Percentiles rank a stretch among this genome's conserved stretches.
These are phyloP conservation scores for Tricholoma sp. DNA, from an alignment of 768 basidiomycete species.

Conservation along the genomic window DNA sequence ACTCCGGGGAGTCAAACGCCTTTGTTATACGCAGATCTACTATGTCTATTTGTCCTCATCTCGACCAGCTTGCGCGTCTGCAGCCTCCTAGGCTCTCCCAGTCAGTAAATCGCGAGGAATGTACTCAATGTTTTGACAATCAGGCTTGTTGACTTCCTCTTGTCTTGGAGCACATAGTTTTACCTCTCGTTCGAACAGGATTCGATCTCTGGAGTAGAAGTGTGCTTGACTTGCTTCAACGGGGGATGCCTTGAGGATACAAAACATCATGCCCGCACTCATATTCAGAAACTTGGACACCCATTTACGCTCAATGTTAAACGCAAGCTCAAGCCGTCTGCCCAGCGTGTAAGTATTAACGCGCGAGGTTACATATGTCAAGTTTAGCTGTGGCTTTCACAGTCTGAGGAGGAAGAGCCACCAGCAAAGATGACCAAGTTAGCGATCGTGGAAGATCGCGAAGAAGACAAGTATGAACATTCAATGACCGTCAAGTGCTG, in stretches of 20 bases:
- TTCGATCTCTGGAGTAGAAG: slow-evolving; percentile 69
- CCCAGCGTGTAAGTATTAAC: slow-evolving; percentile 54
- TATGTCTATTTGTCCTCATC: slow-evolving; percentile 51
- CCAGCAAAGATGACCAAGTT: slow-evolving; percentile 88
- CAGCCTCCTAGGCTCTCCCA: slow-evolving; percentile 60
- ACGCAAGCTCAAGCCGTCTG: slow-evolving; percentile 59
- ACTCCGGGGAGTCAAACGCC: neutral
- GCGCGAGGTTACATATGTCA: neutral
- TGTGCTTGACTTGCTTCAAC: slow-evolving; percentile 92
- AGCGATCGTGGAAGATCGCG: slow-evolving; percentile 80
- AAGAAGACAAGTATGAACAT: slow-evolving; percentile 84
- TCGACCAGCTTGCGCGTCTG: slow-evolving; percentile 42
- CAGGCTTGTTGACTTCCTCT: slow-evolving; percentile 48
- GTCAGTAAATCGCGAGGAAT: slow-evolving; percentile 86
- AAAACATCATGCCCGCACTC: slow-evolving; percentile 70
- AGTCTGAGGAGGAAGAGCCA: slow-evolving; percentile 77
- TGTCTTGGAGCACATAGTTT: neutral
- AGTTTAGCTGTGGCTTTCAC: neutral
- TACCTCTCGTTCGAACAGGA: slow-evolving; percentile 49
- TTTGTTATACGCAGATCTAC: neutral
- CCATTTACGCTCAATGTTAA: slow-evolving; percentile 75
- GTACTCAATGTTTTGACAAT: slow-evolving; percentile 94
- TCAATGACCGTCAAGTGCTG: slow-evolving; percentile 69
- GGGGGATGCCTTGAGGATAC: slow-evolving; percentile 70
- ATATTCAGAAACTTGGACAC: slow-evolving; percentile 71